Evolutionary conservation across 2,329 filamentous ascomycete genomes (phyloP).

Genomic region (Pyrenophora tritici-repentis): DNA sequence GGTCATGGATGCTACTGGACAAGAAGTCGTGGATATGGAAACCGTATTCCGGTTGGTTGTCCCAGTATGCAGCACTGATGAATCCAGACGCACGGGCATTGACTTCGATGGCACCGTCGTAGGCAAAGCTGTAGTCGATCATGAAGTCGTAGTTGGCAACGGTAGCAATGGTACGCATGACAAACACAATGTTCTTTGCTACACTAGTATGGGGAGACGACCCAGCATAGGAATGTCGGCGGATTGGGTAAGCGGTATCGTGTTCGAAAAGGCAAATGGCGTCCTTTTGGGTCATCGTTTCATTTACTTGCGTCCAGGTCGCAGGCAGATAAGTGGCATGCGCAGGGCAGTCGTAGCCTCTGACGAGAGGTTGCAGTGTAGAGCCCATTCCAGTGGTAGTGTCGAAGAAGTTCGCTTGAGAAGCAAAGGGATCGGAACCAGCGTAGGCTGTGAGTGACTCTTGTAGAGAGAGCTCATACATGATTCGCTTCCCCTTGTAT

Average conservation of each 20-base stretch:
- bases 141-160: conserved; percentile 50
- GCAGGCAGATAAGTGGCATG: conserved; percentile 58
- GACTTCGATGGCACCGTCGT: conserved; percentile 35
- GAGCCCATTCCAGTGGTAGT: conserved; percentile 56
- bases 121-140: conserved; percentile 35
- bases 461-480: conserved; percentile 62
- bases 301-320: conserved; percentile 47
- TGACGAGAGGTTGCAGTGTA: conserved; percentile 50
- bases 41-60: conserved; percentile 42
- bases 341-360: conserved; percentile 59
- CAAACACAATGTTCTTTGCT: conserved; percentile 46
- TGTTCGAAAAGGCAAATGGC: conserved; percentile 48
- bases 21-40: conserved; percentile 47
- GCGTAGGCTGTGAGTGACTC: conserved; percentile 62
- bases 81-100: conserved; percentile 36
- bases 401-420: conserved; percentile 56
- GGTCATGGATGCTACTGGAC: conserved; percentile 45
- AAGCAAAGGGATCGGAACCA: conserved; percentile 55
- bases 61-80: conserved; percentile 33
- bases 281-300: conserved; percentile 46
- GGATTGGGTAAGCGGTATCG: conserved; percentile 37
- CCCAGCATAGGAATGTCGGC: conserved; percentile 32
- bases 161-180: conserved; percentile 55
- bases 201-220: conserved; percentile 31
- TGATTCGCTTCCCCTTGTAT: conserved; percentile 60